Evolutionary conservation across 1,284 basidiomycete species (phyloP).

Genomic region (Cutaneotrichosporon cavernicola): DNA sequence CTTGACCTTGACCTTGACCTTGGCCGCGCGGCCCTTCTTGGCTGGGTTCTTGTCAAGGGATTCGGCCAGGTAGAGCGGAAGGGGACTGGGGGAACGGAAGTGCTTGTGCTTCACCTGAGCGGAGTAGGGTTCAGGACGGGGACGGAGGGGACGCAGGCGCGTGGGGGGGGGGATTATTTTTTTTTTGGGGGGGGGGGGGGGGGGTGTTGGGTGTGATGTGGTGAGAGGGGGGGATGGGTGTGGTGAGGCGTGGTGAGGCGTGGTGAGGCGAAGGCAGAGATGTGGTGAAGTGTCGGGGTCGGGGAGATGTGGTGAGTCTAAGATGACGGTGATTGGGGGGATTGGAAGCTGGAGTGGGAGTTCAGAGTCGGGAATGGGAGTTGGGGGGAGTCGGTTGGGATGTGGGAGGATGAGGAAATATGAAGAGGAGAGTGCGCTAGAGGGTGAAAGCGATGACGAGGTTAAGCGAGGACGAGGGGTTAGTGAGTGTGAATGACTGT

Average conservation of each 20-base stretch:
- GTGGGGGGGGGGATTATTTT: no score
- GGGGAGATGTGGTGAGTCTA: background rate
- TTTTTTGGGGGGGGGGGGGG: no score
- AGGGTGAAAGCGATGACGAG: no score
- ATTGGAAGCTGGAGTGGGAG: background rate
- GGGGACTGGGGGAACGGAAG: background rate
- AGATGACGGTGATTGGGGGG: background rate
- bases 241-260: no score
- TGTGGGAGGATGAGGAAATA: no score
- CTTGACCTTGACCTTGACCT: constrained; percentile 5
- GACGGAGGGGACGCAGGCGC: no score
- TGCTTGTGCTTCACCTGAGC: background rate
- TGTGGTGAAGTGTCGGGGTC: background rate
- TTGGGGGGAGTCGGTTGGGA: background rate
- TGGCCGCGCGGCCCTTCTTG: background rate
- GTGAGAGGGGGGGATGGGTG: background rate
- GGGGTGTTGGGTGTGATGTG: background rate
- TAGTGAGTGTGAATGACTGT: no score
- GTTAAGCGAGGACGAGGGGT: no score
- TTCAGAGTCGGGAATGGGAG: background rate
- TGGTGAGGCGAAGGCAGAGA: background rate
- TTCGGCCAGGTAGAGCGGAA: background rate
- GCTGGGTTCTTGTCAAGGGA: background rate
- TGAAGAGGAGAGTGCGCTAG: no score
- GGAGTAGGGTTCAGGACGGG: background rate